Evolutionary conservation across 2,329 filamentous ascomycete species (phyloP).

Genomic region (Calonectria naviculata): DNA sequence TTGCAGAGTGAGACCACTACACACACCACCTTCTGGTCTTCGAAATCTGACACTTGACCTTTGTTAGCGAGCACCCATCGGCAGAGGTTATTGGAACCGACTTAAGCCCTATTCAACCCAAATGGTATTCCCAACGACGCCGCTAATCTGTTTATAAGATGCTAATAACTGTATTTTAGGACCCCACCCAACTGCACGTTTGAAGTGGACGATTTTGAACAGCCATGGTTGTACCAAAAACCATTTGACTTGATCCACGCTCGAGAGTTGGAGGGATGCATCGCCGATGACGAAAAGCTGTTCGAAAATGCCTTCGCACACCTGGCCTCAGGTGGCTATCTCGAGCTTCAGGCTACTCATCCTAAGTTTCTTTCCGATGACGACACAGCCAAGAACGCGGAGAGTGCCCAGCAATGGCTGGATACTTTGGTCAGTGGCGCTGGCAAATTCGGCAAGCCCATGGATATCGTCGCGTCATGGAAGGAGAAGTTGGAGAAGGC

Average conservation of each 20-base stretch:
- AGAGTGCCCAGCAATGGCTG: not conserved
- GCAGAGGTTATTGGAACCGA: constrained; percentile 19
- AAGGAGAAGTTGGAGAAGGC: not conserved
- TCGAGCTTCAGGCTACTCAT: not conserved
- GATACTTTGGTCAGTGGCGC: not conserved
- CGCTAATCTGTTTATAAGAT: not conserved
- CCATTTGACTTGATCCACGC: constrained; percentile 9
- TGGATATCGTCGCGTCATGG: not conserved
- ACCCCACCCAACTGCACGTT: constrained; percentile 19
- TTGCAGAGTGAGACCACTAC: constrained; percentile 14
- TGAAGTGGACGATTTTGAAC: constrained; percentile 12
- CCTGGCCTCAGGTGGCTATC: not conserved
- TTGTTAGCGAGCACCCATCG: constrained; percentile 19
- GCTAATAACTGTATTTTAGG: not conserved
- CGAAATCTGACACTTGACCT: not conserved
- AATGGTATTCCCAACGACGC: not conserved
- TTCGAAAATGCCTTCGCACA: not conserved
- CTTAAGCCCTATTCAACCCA: constrained; percentile 20
- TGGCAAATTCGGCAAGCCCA: constrained; percentile 4
- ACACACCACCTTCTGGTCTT: not conserved
- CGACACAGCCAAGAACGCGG: constrained; percentile 1
- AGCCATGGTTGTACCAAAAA: not conserved
- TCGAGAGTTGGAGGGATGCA: constrained; percentile 4
- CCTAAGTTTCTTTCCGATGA: constrained; percentile 1
- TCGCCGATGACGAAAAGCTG: not conserved